Evolutionary conservation across 2,329 filamentous ascomycete genomes (phyloP).

Genomic region (Cercospora citrullina): DNA sequence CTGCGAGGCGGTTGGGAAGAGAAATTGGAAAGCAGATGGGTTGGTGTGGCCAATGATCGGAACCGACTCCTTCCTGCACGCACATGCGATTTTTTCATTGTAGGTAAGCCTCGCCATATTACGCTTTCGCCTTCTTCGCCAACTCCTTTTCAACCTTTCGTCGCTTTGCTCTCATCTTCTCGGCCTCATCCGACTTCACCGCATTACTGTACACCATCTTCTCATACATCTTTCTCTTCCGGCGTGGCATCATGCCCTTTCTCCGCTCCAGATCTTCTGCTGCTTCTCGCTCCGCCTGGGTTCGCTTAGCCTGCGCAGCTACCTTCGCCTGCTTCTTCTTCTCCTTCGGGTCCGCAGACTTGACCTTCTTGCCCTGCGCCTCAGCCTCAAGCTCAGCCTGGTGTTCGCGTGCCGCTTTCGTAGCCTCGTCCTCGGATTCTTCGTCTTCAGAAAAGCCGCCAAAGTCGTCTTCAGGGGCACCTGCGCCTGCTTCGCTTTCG

Average conservation of each 20-base stretch:
- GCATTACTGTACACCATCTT: slow-evolving; percentile 97
- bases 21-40: not conserved
- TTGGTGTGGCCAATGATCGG: not conserved
- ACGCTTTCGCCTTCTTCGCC: slow-evolving; percentile 17
- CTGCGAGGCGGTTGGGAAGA: not conserved
- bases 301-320: slow-evolving; percentile 67
- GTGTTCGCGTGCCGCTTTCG: slow-evolving; percentile 65
- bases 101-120: not conserved
- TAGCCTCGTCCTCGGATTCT: slow-evolving; percentile 59
- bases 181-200: slow-evolving; percentile 87
- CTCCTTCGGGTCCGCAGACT: slow-evolving; percentile 53
- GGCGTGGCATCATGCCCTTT: slow-evolving; percentile 98
- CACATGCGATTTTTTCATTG: not conserved
- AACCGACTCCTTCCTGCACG: not conserved
- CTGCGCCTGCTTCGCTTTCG: slow-evolving; percentile 49
- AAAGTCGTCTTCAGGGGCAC: slow-evolving; percentile 49
- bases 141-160: slow-evolving; percentile 70
- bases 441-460: slow-evolving; percentile 52
- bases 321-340: slow-evolving; percentile 64
- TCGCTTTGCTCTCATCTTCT: slow-evolving; percentile 83
- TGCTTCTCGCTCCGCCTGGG: slow-evolving; percentile 64
- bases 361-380: slow-evolving; percentile 64
- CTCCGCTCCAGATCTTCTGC: slow-evolving; percentile 86
- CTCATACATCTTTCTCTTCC: slow-evolving; percentile 96
- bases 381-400: slow-evolving; percentile 93